Conservation (phyloP, 441 rosid genomes). For the Raphanus hybrid region DNA sequence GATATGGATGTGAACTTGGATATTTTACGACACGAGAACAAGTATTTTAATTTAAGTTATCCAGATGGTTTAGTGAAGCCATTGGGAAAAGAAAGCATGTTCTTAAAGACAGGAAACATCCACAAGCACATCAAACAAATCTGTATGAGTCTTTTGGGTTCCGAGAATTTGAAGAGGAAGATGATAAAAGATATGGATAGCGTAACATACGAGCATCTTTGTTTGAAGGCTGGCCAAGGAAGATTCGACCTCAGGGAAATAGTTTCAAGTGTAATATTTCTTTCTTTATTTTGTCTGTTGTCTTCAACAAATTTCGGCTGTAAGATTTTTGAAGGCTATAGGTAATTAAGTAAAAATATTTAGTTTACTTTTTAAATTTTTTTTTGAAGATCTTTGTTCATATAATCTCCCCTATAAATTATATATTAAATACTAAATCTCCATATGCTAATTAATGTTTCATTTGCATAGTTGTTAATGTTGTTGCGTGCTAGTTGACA, state of each 20-base stretch:
- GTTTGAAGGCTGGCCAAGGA: background rate
- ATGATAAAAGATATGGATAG: conserved; percentile 21
- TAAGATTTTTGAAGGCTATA: too few relatives aligned
- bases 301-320: too few relatives aligned
- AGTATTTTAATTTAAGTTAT: conserved; percentile 9
- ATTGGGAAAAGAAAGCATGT: conserved; percentile 21
- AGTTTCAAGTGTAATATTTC: conserved; percentile 8
- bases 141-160: conserved; percentile 6
- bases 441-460: too few relatives aligned
- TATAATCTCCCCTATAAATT: too few relatives aligned
- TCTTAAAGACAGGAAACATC: background rate
- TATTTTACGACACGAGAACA: conserved; percentile 29
- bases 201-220: conserved; percentile 12
- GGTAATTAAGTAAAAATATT: too few relatives aligned
- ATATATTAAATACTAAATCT: too few relatives aligned
- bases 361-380: too few relatives aligned
- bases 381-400: too few relatives aligned
- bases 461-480: too few relatives aligned
- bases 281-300: background rate
- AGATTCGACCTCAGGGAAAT: conserved; percentile 1
- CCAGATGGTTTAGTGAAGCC: background rate
- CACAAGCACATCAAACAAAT: conserved; percentile 27
- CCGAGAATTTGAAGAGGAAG: conserved; percentile 6
- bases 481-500: background rate
- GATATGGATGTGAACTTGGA: conserved; percentile 51